Conservation (phyloP, 2,329 filamentous ascomycete genomes). For the Trichoderma aggressivum region DNA sequence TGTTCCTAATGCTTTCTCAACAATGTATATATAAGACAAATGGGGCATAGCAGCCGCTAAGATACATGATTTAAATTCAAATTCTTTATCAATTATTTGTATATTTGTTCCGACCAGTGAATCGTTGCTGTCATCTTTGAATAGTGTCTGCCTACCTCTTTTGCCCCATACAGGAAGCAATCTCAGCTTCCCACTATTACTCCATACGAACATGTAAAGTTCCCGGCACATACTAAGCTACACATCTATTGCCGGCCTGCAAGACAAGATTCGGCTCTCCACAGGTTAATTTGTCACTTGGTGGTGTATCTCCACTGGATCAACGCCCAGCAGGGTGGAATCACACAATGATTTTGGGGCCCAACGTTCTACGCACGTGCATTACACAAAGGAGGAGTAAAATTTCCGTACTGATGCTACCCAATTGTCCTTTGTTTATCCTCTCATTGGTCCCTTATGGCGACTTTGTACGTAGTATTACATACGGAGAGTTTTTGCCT, state of each 20-base stretch:
- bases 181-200: neutral
- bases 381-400: neutral
- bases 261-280: neutral
- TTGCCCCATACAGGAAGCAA: neutral
- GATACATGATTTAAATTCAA: neutral
- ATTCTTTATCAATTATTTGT: neutral
- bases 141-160: neutral
- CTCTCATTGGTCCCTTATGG: neutral
- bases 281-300: neutral
- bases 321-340: neutral
- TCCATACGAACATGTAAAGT: neutral
- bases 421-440: neutral
- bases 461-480: neutral
- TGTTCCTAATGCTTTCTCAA: neutral
- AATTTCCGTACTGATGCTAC: neutral
- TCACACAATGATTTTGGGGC: neutral
- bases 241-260: neutral
- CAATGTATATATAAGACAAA: slow-evolving; percentile 4
- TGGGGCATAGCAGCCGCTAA: neutral
- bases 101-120: neutral
- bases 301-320: neutral
- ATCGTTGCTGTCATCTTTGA: neutral
- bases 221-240: neutral
- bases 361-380: neutral
- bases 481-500: neutral